Conservation (phyloP, 2,329 filamentous ascomycete species). For the Monosporascus sp. region DNA sequence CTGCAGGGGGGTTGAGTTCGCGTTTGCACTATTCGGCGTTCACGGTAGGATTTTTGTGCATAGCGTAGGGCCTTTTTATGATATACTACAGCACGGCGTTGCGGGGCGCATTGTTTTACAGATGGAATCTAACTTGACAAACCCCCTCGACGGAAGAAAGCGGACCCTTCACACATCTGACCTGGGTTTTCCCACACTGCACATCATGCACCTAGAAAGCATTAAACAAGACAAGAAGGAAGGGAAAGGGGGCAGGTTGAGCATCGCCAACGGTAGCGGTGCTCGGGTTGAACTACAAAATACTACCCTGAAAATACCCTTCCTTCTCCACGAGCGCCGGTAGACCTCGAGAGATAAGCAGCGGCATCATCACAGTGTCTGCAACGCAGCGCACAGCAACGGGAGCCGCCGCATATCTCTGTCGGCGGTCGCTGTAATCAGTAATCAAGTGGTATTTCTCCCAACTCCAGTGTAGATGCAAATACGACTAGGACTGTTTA, state of each 20-base stretch:
- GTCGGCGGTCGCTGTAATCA: no score
- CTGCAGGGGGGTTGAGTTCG: background rate
- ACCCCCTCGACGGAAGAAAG: no score
- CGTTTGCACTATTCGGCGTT: slow-evolving; percentile 2
- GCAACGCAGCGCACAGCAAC: no score
- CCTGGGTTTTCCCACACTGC: background rate
- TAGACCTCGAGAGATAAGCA: no score
- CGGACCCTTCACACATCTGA: no score
- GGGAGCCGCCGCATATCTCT: no score
- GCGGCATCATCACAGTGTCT: no score
- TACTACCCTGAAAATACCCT: background rate
- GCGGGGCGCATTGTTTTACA: no score
- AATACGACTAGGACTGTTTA: background rate
- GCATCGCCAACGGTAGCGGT: slow-evolving; percentile 20
- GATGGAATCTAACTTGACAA: background rate
- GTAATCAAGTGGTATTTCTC: slow-evolving; percentile 6
- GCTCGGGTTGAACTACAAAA: slow-evolving; percentile 22
- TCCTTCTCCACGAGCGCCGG: no score
- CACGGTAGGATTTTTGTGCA: background rate
- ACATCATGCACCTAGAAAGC: background rate
- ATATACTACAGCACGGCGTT: no score
- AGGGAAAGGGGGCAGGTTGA: slow-evolving; percentile 15
- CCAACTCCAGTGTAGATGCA: slow-evolving; percentile 5
- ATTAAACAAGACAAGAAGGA: slow-evolving; percentile 1
- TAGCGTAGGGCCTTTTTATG: no score